Percentiles rank a stretch among this genome's conserved stretches.
These are phyloP conservation scores for Litchi chinensis DNA, from an alignment of 345 rosid genomes.

Conservation along the genomic window DNA sequence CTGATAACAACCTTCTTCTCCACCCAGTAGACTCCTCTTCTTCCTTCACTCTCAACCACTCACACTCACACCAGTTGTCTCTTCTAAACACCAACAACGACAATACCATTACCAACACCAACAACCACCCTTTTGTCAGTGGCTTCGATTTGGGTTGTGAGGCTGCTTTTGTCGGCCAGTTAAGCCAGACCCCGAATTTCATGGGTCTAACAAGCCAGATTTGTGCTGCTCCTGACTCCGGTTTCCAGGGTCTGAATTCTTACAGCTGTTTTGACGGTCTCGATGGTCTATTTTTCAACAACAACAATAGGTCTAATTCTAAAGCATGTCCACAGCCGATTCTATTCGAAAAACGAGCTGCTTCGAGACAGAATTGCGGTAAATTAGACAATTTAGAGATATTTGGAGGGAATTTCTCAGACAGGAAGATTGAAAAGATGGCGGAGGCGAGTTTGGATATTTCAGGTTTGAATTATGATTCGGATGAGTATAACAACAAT, in stretches of 20 bases:
- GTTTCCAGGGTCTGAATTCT: slow-evolving; percentile 45
- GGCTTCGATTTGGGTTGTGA: slow-evolving; percentile 68
- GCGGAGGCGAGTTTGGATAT: slow-evolving; percentile 60
- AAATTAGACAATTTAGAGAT: slow-evolving; percentile 59
- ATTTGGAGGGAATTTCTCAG: slow-evolving; percentile 28
- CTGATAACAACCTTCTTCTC: slow-evolving; percentile 43
- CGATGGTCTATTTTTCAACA: slow-evolving; percentile 39
- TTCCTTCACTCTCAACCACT: slow-evolving; percentile 54
- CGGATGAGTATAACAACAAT: slow-evolving; percentile 51
- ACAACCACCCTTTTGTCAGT: slow-evolving; percentile 50
- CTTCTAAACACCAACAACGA: not conserved
- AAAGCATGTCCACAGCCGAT: slow-evolving; percentile 41
- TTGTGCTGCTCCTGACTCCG: slow-evolving; percentile 52
- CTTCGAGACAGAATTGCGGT: slow-evolving; percentile 52
- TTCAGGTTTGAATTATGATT: slow-evolving; percentile 77
- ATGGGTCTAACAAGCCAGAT: slow-evolving; percentile 46
- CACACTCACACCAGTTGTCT: slow-evolving; percentile 33
- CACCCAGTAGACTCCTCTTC: slow-evolving; percentile 60
- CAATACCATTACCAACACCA: not conserved
- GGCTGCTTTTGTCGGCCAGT: slow-evolving; percentile 44
- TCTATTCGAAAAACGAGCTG: slow-evolving; percentile 84
- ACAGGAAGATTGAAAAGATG: slow-evolving; percentile 42
- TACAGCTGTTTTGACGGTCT: slow-evolving; percentile 49
- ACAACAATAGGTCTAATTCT: slow-evolving; percentile 6
- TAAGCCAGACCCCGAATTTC: slow-evolving; percentile 44